Evolutionary conservation across 192 early-diverging fungal species (phyloP), one percentile per base, ranked within the genome.

Genomic region (Geranomyces variabilis): DNA sequence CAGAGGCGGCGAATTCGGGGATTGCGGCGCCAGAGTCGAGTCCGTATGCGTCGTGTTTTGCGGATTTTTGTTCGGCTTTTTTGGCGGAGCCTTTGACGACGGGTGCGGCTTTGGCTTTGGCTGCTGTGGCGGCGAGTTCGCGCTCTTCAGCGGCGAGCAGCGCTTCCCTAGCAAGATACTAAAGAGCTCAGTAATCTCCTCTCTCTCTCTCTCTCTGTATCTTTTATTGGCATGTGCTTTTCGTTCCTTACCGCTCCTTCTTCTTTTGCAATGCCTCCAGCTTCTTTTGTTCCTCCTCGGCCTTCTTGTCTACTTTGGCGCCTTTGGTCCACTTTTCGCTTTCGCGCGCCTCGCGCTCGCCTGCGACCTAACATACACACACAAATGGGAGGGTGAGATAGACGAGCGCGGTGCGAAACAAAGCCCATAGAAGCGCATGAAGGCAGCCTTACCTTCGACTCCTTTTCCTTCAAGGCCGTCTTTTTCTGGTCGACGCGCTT

Each of bases 1-100:
- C 92, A 28, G 82, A 83, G 1, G 95, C 94, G 1, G 89, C 81
- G 77, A 86, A 95, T 61, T 88, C 83, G 26, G 90, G 89, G 28
- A 93, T 80, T 34, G 58, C 64, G 17, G 31, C 45, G 22, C 58
- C 28, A 43, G 63, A 49, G 31, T 69, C 74, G 26, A 45, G 24
- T n/a, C 17, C 58, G 41, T 58, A 79, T 60, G 55, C 78, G 77
- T 73, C 80, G 71, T 43, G 81, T 76, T n/a, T 55, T 47, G 31
- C 80, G 36, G 70, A 75, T 73, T 34, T 73, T 63, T 28, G 84
- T 24, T 22, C 69, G 21, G 70, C 76, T 73, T 75, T 67, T 57
- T 69, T 68, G 15, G 81, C 84, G 48, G 79, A 71, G 17, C 83
- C 57, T 75, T 83, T 89, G 75, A 87, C 84, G 46, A 76, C 70